Evolutionary conservation across 306 rosid genomes (phyloP).

Genomic region (Geum urbanum): DNA sequence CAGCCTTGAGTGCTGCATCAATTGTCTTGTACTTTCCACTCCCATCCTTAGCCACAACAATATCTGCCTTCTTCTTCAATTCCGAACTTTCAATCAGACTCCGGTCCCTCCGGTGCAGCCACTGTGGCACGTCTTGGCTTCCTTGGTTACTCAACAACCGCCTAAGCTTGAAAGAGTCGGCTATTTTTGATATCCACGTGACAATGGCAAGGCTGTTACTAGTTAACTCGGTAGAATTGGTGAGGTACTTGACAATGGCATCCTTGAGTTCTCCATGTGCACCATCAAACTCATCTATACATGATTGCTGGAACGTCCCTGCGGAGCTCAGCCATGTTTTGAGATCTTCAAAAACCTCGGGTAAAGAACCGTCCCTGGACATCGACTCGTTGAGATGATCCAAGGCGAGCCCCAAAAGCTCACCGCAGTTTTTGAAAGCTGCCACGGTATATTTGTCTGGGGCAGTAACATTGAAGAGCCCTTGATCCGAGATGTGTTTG

Average conservation of each 20-base stretch:
- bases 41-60: constrained; percentile 51
- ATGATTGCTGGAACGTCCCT: constrained; percentile 65
- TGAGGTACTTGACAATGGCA: constrained; percentile 28
- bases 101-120: constrained; percentile 31
- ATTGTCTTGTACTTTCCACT: constrained; percentile 53
- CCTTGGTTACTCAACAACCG: constrained; percentile 27
- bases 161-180: constrained; percentile 30
- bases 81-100: constrained; percentile 26
- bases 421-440: constrained; percentile 51
- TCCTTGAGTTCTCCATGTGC: constrained; percentile 20
- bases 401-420: constrained; percentile 49
- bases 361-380: constrained; percentile 31
- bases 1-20: constrained; percentile 50
- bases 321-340: constrained; percentile 75
- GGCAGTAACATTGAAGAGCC: constrained; percentile 22
- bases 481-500: constrained; percentile 30
- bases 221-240: constrained; percentile 54
- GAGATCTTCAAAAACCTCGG: constrained; percentile 49
- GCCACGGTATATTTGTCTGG: constrained; percentile 14
- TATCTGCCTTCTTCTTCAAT: constrained; percentile 33
- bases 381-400: constrained; percentile 55
- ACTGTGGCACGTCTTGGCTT: constrained; percentile 23
- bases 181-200: constrained; percentile 39
- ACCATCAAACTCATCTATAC: constrained; percentile 55
- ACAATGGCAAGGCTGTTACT: constrained; percentile 79